A percentile compares a stretch with the other conserved stretches of the same genome.
Evolutionary conservation across 2,329 filamentous ascomycete genomes (phyloP).

Genomic region (Phialophora tarda): DNA sequence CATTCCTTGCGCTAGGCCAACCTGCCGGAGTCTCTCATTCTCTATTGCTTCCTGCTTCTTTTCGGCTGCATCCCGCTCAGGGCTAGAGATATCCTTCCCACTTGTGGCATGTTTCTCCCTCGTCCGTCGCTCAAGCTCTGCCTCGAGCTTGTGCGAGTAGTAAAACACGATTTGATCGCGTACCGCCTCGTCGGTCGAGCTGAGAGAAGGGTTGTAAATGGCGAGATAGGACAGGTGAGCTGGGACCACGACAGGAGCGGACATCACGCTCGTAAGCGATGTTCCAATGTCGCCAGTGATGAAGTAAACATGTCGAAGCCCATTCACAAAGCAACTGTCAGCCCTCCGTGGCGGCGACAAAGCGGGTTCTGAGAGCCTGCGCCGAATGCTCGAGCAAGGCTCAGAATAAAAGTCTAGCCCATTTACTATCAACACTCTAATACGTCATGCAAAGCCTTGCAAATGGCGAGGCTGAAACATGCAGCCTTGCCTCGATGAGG

Average conservation of each 20-base stretch:
- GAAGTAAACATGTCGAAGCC: neutral
- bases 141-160: constrained; percentile 60
- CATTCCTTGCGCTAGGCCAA: constrained; percentile 96
- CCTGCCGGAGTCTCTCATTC: constrained; percentile 87
- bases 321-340: neutral
- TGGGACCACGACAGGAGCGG: constrained; percentile 61
- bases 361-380: neutral
- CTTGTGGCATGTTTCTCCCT: constrained; percentile 17
- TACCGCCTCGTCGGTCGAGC: constrained; percentile 72
- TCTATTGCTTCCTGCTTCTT: constrained; percentile 64
- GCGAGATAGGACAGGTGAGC: constrained; percentile 88
- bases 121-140: constrained; percentile 39
- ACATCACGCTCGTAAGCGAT: constrained; percentile 19
- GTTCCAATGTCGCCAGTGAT: neutral
- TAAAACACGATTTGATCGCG: constrained; percentile 92
- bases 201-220: constrained; percentile 90
- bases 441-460: neutral
- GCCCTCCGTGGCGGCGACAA: neutral
- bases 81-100: constrained; percentile 1
- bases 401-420: neutral
- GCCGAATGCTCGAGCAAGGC: neutral
- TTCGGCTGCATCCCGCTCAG: constrained; percentile 22
- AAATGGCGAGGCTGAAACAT: constrained; percentile 12
- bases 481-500: constrained; percentile 10
- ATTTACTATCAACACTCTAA: neutral